Evolutionary conservation across 139 green algal genomes (phyloP), one percentile per base, ranked within the genome.

Genomic region (Chlorella sp.): DNA sequence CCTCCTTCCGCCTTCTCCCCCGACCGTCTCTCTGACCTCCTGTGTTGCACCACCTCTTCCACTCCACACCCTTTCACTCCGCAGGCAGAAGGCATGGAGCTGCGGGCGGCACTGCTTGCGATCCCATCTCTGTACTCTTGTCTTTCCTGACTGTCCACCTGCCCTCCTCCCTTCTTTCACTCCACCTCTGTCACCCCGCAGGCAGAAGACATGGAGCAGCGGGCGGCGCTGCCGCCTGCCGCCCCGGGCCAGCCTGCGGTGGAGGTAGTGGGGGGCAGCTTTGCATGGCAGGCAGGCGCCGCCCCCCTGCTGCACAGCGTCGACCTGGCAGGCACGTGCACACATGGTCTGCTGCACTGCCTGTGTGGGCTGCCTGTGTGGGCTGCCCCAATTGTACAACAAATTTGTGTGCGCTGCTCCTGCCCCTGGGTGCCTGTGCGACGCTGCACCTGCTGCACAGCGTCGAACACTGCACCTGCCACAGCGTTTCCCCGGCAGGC

Each of bases 11-110:
- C 9, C 48, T 9, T 76, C 26, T 32, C 14, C 36, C 24, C 68
- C 22, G 36, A 30, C 68, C 73, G 34, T 37, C 12, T 30, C 71
- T 40, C 36, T 34, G 39, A 0, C 42, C 19, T 71, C 80, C 30
- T 83, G 16, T 57, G 1, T 24, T 84, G 79, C 64, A 73, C 64
- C n/a, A n/a, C n/a, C n/a, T n/a, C n/a, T n/a, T n/a, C n/a, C n/a
- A n/a, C n/a, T n/a, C n/a, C n/a, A n/a, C n/a, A n/a, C n/a, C n/a
- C n/a, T n/a, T n/a, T n/a, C n/a, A 73, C 71, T 0, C 76, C 78
- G 85, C 88, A 97, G 78, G 81, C 88, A 7, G 92, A 96, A 36
- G 96, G 97, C 82, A 94, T 96, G 92, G 76, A 86, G 64, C 80
- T 85, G 42, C 61, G 89, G 2, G 40, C 85, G 36, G 34, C 83